Percentiles rank a stretch among this genome's conserved stretches.
These are phyloP conservation scores for Chlamydomonas reinhardtii DNA, from an alignment of 163 green algal genomes.

Conservation along the genomic window DNA sequence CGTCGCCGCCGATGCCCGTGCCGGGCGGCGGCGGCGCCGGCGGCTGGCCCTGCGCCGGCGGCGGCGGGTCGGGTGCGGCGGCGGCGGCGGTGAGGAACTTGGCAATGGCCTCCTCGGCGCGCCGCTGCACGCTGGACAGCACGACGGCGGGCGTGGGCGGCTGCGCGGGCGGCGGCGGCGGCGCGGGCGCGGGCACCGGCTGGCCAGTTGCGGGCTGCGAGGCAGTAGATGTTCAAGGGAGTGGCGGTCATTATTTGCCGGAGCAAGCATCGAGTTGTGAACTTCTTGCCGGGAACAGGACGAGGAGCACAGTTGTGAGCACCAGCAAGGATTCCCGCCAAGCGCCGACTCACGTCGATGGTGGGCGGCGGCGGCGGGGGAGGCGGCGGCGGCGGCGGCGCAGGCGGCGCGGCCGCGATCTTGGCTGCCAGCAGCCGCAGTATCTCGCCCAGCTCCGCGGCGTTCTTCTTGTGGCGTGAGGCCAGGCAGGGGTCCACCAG, in stretches of 20 bases:
- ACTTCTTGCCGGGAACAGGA: too few relatives aligned
- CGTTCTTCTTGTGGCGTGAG: slow-evolving; percentile 47
- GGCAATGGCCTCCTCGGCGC: slow-evolving; percentile 55
- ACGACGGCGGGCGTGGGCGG: neutral
- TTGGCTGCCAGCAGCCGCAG: slow-evolving; percentile 26
- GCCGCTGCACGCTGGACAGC: slow-evolving; percentile 20
- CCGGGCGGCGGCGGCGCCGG: slow-evolving; percentile 6
- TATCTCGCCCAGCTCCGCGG: slow-evolving; percentile 64
- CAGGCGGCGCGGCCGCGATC: slow-evolving; percentile 10
- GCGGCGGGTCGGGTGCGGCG: slow-evolving; percentile 24
- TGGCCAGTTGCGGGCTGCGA: neutral
- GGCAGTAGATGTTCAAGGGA: too few relatives aligned
- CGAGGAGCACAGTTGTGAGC: too few relatives aligned
- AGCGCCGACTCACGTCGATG: neutral
- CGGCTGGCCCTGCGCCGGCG: slow-evolving; percentile 10
- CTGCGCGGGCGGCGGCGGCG: neutral
- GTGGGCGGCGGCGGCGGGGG: neutral
- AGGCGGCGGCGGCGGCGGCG: too few relatives aligned
- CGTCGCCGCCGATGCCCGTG: neutral
- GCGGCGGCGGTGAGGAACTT: slow-evolving; percentile 30
- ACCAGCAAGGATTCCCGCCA: too few relatives aligned
- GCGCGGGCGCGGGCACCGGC: neutral
- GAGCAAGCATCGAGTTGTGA: too few relatives aligned
- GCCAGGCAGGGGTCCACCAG: slow-evolving; percentile 82
- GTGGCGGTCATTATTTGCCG: too few relatives aligned